Evolutionary conservation across 2,329 filamentous ascomycete species (phyloP).

Genomic region (Stachybotrys elegans): DNA sequence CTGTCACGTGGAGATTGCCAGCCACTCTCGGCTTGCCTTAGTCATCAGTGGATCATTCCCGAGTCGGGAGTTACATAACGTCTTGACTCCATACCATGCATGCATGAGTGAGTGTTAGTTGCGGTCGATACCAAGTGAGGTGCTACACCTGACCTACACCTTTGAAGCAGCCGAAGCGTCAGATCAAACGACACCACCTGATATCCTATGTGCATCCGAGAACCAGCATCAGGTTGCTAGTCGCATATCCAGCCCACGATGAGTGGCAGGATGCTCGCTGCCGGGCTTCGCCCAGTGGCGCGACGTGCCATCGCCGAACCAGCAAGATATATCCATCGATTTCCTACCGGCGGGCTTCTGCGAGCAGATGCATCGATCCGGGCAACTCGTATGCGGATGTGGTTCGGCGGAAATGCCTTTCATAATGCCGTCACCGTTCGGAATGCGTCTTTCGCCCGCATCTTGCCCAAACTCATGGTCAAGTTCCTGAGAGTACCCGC

Average conservation of each 20-base stretch:
- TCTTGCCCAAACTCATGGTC: conserved; percentile 80
- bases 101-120: too few relatives aligned
- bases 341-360: conserved; percentile 64
- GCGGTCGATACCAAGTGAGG: conserved; percentile 13
- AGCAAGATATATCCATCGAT: conserved; percentile 60
- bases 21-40: too few relatives aligned
- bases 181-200: too few relatives aligned
- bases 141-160: too few relatives aligned
- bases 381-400: conserved; percentile 58
- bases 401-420: conserved; percentile 77
- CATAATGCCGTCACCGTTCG: conserved; percentile 69
- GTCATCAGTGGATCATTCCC: too few relatives aligned
- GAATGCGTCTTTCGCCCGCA: conserved; percentile 59
- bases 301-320: conserved; percentile 53
- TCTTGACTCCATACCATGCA: too few relatives aligned
- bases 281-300: conserved; percentile 63
- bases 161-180: too few relatives aligned
- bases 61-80: too few relatives aligned
- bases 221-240: conserved; percentile 7
- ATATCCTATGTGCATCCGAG: too few relatives aligned
- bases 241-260: conserved; percentile 18
- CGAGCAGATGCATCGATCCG: conserved; percentile 60
- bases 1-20: conserved; percentile 28
- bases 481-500: conserved; percentile 87
- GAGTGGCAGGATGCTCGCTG: conserved; percentile 50